These are phyloP conservation scores for Kockovaella imperatae DNA, from an alignment of 768 basidiomycete species.

Conservation along the genomic window DNA sequence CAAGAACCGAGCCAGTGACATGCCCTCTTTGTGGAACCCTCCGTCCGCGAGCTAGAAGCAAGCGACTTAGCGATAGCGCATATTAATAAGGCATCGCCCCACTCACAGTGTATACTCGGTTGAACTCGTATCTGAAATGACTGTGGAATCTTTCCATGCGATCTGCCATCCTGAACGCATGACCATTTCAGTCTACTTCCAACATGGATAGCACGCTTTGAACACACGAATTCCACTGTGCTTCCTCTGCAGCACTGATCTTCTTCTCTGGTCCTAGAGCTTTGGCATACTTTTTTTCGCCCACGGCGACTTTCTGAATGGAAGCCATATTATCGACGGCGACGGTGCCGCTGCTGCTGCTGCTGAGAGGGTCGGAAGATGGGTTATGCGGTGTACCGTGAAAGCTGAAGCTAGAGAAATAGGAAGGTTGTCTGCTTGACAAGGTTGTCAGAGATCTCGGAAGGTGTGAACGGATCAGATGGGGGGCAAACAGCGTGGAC, in stretches of 20 bases:
- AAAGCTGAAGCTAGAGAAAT: no score
- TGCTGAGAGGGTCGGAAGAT: no score
- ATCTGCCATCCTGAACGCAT: constrained; percentile 25
- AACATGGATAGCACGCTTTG: no score
- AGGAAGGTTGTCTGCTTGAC: no score
- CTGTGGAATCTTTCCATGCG: constrained; percentile 37
- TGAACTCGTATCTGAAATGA: constrained; percentile 38
- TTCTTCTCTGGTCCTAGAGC: not conserved
- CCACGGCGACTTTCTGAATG: no score
- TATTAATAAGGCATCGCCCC: not conserved
- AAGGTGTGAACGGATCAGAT: no score
- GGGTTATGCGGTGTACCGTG: no score
- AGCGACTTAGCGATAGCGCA: not conserved
- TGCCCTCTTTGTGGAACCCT: constrained; percentile 33
- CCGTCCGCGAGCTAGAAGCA: constrained; percentile 33
- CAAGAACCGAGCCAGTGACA: constrained; percentile 31
- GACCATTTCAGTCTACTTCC: no score
- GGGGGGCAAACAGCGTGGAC: not conserved
- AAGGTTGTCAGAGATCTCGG: no score
- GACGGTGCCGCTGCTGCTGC: no score
- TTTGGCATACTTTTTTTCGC: not conserved
- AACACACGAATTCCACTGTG: constrained; percentile 7
- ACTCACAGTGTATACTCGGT: constrained; percentile 34
- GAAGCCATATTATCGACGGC: no score
- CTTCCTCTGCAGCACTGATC: not conserved